These are phyloP conservation scores for Juncus effusus DNA, from an alignment of 176 grass and related monocot species.

Conservation along the genomic window DNA sequence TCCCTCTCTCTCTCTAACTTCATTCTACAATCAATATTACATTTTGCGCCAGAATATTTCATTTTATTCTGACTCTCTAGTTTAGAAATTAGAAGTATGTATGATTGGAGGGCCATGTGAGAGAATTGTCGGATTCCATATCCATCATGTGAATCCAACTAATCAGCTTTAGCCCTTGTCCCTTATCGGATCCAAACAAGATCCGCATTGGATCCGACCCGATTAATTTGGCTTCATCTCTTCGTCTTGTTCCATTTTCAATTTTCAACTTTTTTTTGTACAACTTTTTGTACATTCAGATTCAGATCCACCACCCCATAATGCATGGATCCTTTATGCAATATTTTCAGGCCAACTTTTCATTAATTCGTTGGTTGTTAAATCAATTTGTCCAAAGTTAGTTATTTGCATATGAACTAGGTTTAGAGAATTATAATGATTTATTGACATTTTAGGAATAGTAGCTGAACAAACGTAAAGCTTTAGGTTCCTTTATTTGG, in stretches of 20 bases:
- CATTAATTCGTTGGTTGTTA: no score
- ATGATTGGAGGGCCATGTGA: background rate
- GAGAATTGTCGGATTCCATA: constrained; percentile 18
- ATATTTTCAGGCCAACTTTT: background rate
- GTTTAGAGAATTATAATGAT: no score
- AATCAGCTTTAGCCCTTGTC: constrained; percentile 29
- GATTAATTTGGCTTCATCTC: background rate
- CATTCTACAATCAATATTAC: background rate
- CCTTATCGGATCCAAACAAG: constrained; percentile 5
- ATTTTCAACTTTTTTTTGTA: constrained; percentile 17
- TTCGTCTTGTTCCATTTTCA: constrained; percentile 19
- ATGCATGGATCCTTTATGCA: background rate
- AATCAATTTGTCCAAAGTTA: no score
- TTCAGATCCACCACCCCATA: constrained; percentile 27
- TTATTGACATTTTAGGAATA: background rate
- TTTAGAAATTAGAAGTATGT: background rate
- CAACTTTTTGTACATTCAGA: no score
- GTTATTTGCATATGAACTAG: no score
- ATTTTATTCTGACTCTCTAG: background rate
- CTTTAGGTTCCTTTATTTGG: constrained; percentile 22
- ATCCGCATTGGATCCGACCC: background rate
- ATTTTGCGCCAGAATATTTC: background rate
- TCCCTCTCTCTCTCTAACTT: background rate
- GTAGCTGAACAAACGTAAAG: constrained; percentile 28
- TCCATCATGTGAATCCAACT: constrained; percentile 25